Conservation (phyloP, 2,329 filamentous ascomycete genomes). For the Clonostachys rhizophaga region DNA sequence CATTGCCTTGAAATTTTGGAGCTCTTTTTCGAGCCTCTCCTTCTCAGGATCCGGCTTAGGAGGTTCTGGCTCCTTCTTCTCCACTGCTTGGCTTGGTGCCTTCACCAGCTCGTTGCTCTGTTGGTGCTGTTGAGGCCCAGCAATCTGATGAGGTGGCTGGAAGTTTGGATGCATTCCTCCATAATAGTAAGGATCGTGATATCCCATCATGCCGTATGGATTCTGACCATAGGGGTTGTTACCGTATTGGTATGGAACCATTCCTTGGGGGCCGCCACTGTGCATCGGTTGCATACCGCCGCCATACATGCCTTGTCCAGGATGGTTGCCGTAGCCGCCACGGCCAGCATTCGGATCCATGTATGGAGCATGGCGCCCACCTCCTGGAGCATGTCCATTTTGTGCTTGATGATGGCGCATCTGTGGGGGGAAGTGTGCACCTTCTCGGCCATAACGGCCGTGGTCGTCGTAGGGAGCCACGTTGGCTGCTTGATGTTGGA, state of each 20-base stretch:
- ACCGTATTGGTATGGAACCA: no score
- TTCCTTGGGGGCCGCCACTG: no score
- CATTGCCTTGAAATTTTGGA: constrained; percentile 43
- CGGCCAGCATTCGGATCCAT: no score
- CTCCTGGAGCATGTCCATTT: no score
- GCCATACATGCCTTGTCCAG: no score
- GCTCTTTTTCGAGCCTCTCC: constrained; percentile 55
- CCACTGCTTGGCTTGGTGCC: no score
- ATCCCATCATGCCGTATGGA: constrained; percentile 47
- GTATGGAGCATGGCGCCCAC: no score
- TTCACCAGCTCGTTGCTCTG: constrained; percentile 21
- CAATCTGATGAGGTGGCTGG: constrained; percentile 30
- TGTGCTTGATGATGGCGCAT: no score
- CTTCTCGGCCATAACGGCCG: not conserved
- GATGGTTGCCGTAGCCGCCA: no score
- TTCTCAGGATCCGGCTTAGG: constrained; percentile 48
- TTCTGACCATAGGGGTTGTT: constrained; percentile 26
- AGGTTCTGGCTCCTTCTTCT: constrained; percentile 10
- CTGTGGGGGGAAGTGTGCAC: no score
- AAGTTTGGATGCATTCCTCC: constrained; percentile 17
- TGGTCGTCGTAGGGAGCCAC: not conserved
- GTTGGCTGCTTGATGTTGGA: not conserved
- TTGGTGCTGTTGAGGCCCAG: constrained; percentile 33
- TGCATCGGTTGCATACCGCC: no score
- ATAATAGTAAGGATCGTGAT: constrained; percentile 22